Percentiles rank a stretch among this genome's conserved stretches.
These are phyloP conservation scores for Astragalus membranaceus DNA, from an alignment of 306 rosid genomes.

Conservation along the genomic window DNA sequence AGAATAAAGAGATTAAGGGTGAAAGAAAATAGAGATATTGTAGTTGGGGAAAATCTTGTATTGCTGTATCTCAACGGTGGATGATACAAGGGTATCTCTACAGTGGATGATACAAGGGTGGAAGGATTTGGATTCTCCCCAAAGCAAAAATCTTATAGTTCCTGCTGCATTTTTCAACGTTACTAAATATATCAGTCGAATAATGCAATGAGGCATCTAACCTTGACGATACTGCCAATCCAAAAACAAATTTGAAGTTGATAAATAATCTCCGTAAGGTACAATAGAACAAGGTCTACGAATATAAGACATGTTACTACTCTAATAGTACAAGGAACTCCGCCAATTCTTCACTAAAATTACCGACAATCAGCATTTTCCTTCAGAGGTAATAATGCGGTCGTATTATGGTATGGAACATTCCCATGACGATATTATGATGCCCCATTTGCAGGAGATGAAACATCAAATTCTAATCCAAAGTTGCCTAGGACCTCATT, in stretches of 20 bases:
- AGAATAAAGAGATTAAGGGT: too few relatives aligned
- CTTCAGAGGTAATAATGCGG: background rate
- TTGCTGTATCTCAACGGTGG: too few relatives aligned
- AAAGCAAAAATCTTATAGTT: background rate
- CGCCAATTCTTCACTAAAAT: slow-evolving; percentile 2
- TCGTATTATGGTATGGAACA: background rate
- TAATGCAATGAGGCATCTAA: background rate
- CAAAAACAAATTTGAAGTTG: background rate
- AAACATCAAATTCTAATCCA: slow-evolving; percentile 7
- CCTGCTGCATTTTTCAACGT: background rate
- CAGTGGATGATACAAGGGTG: too few relatives aligned
- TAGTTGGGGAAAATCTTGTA: too few relatives aligned
- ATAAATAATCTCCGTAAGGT: background rate
- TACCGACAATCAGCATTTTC: background rate
- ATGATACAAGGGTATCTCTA: too few relatives aligned
- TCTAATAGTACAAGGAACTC: slow-evolving; percentile 16
- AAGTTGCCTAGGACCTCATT: slow-evolving; percentile 28
- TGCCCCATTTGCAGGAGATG: background rate
- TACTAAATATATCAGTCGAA: background rate
- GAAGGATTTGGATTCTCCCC: too few relatives aligned
- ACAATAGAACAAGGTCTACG: slow-evolving; percentile 7
- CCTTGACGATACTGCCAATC: background rate
- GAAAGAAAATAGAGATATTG: too few relatives aligned
- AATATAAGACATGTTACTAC: slow-evolving; percentile 11
- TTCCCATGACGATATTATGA: background rate